Evolutionary conservation across 139 green algal genomes (phyloP), one percentile per base, ranked within the genome.

Genomic region (Haematococcus sp.): DNA sequence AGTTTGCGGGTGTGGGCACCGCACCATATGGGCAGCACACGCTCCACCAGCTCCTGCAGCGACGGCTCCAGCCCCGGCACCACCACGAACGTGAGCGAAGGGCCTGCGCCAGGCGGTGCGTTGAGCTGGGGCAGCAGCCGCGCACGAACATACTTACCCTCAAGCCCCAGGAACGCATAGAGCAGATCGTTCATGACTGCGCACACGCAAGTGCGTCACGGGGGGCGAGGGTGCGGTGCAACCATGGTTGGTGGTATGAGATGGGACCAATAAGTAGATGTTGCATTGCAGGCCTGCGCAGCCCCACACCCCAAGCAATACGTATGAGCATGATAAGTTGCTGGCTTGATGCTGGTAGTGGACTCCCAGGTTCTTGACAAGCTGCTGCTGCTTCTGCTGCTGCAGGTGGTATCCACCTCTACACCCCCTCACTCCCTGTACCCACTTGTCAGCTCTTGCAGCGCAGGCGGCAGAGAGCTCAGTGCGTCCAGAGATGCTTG

Each of bases 121-220:
- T 65, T 61, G 54, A n/a, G 55, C 22, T 56, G 70, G 40, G 52
- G 63, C 46, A 84, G 54, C 49, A 92, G 55, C 4, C 34, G 33
- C 30, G 79, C 74, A 32, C 59, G 22, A 2, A 96, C 60, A 52
- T 85, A 90, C 49, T 72, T 72, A 3, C 88, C 91, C 11, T 80
- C 84, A 9, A 89, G 65, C 15, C 93, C 93, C 81, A 93, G 81
- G 82, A 97, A 94, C 4, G 84, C 88, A 19, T 81, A 88, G 44
- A 98, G 82, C 71, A 98, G 73, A 77, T 97, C 93, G 46, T 93
- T 86, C 58, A 97, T 84, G n/a, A 97, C 75, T 79, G 68, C 63
- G 40, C 11, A 49, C 40, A 27, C 11, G 44, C 33, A 27, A 2
- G n/a, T 5, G n/a, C 20, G 23, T 25, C 19, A 35, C 2, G 20